phyloP scores from a whole-genome alignment of 441 rosid species.

The Gossypium laxum region DNA sequence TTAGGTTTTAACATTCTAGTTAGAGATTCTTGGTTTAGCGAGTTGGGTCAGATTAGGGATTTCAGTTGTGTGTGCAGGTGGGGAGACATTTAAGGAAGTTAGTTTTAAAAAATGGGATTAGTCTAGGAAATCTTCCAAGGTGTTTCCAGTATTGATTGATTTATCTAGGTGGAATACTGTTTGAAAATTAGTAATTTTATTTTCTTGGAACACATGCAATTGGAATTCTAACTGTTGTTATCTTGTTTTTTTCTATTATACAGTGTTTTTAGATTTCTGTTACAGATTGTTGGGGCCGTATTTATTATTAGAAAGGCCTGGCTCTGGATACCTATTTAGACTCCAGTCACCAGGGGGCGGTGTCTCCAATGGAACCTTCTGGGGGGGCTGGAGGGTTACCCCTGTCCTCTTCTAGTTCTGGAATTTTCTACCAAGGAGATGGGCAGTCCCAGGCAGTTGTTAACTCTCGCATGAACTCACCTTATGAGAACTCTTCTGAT shows the following conservation, averaged over 20 bases:
- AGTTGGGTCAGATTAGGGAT: constrained; percentile 22
- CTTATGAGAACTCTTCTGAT: constrained; percentile 70
- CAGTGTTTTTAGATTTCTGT: constrained; percentile 31
- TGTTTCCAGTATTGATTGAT: constrained; percentile 5
- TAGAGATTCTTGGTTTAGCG: neutral
- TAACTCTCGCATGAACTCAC: constrained; percentile 74
- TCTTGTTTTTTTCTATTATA: constrained; percentile 17
- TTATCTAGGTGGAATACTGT: neutral
- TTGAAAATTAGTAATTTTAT: constrained; percentile 7
- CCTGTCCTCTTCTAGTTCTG: constrained; percentile 87
- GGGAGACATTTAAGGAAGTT: neutral
- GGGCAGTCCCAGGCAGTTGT: constrained; percentile 77
- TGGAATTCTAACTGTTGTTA: constrained; percentile 12
- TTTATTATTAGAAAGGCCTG: constrained; percentile 35
- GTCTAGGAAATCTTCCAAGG: neutral
- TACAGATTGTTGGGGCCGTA: constrained; percentile 27
- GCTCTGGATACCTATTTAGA: constrained; percentile 68
- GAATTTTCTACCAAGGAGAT: constrained; percentile 92
- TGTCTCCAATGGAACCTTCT: constrained; percentile 65
- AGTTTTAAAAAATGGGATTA: neutral
- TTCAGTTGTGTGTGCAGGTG: neutral
- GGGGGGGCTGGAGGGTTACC: constrained; percentile 70
- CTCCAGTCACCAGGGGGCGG: constrained; percentile 47
- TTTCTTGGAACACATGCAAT: neutral
- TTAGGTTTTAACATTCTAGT: neutral